Conservation (phyloP, 495 filamentous ascomycete genomes). For the Saxophila tyrrhenica region DNA sequence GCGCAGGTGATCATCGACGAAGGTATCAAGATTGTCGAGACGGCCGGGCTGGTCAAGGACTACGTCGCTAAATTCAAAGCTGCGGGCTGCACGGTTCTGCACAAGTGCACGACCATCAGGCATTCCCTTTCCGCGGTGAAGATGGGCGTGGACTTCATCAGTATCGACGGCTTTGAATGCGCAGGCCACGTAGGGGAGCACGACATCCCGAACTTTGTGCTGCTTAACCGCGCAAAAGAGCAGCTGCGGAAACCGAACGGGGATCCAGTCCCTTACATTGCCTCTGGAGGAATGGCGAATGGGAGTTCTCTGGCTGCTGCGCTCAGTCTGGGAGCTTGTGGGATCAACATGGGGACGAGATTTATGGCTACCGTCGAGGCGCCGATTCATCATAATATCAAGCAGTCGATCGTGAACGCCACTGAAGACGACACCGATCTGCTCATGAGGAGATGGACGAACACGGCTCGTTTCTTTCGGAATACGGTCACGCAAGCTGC, state of each 20-base stretch:
- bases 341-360: constrained; percentile 85
- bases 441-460: constrained; percentile 81
- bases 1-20: constrained; percentile 88
- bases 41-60: constrained; percentile 86
- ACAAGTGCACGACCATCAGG: constrained; percentile 95
- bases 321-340: constrained; percentile 80
- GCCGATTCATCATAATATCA: constrained; percentile 87
- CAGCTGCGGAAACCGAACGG: constrained; percentile 40
- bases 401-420: constrained; percentile 79
- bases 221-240: constrained; percentile 77
- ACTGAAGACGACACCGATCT: constrained; percentile 84
- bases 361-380: constrained; percentile 45
- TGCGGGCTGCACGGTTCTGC: constrained; percentile 60
- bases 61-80: constrained; percentile 86
- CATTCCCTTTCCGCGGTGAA: constrained; percentile 88
- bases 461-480: constrained; percentile 78
- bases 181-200: constrained; percentile 91
- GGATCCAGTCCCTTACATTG: constrained; percentile 71
- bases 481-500: constrained; percentile 81
- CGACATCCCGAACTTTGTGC: constrained; percentile 96
- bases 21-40: constrained; percentile 89
- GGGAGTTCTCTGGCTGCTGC: constrained; percentile 89
- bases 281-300: constrained; percentile 92
- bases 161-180: constrained; percentile 96
- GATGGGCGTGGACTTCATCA: constrained; percentile 91